Conservation (phyloP, 129 eudicot species). For the Ambrosia artemisiifolia region DNA sequence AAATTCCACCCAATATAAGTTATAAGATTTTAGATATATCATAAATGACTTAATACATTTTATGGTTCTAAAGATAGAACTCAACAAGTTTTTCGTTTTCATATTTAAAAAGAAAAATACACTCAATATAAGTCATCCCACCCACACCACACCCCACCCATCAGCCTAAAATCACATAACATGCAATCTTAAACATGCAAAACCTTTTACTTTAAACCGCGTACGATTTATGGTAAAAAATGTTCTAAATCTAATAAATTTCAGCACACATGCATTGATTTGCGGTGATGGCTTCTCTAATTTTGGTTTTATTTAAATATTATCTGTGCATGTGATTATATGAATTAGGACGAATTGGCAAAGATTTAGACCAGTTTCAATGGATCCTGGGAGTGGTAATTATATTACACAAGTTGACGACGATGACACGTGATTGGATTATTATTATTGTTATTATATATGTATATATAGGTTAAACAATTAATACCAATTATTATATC, state of each 20-base stretch:
- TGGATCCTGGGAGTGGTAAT: background rate
- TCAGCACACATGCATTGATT: background rate
- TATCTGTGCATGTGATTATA: background rate
- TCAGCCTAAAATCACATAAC: too few relatives aligned
- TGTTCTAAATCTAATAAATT: too few relatives aligned
- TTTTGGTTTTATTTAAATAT: background rate
- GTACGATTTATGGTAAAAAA: too few relatives aligned
- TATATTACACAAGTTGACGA: background rate
- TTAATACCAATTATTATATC: background rate
- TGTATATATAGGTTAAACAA: background rate
- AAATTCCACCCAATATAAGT: too few relatives aligned
- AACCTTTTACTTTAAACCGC: background rate
- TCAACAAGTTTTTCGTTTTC: too few relatives aligned
- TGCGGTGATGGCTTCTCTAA: background rate
- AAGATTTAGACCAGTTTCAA: constrained; percentile 5
- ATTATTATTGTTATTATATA: background rate
- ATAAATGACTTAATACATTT: too few relatives aligned
- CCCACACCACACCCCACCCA: too few relatives aligned
- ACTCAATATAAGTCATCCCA: too few relatives aligned
- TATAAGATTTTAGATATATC: too few relatives aligned
- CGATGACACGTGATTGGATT: constrained; percentile 2
- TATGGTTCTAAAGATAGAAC: too few relatives aligned
- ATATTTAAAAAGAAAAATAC: too few relatives aligned
- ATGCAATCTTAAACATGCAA: too few relatives aligned
- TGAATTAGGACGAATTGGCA: background rate